A percentile compares a stretch with the other conserved stretches of the same genome.
Conservation (phyloP, 177 flowering plant genomes). For the Vitis hybrid region DNA sequence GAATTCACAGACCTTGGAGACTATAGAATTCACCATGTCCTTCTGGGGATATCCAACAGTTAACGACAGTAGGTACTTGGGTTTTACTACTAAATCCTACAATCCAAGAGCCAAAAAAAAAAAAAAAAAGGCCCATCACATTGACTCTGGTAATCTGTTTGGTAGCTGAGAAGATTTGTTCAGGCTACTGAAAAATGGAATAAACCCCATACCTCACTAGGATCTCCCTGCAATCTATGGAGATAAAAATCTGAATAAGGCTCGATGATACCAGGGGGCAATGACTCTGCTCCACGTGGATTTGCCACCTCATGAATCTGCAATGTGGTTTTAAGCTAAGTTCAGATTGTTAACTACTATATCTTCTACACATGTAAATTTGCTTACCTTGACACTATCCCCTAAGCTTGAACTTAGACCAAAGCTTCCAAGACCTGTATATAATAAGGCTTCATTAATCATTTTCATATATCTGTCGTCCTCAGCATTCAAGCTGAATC, state of each 20-base stretch:
- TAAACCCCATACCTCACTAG: conserved; percentile 2
- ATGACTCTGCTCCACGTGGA: conserved; percentile 21
- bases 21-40: not conserved
- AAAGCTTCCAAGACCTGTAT: too few species aligned
- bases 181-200: too few species aligned
- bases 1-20: conserved; percentile 11
- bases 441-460: not conserved
- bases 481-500: not conserved
- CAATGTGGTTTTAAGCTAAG: not conserved
- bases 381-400: not conserved
- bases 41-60: conserved; percentile 18
- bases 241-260: conserved; percentile 12
- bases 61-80: not conserved
- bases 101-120: too few species aligned
- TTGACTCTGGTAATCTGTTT: too few species aligned
- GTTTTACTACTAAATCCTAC: too few species aligned
- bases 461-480: not conserved
- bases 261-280: conserved; percentile 19
- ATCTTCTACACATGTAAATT: not conserved
- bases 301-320: conserved; percentile 20
- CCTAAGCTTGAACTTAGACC: not conserved
- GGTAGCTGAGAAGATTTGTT: too few species aligned
- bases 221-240: not conserved
- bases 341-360: not conserved
- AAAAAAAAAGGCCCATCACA: too few species aligned